Evolutionary conservation across 768 basidiomycete genomes (phyloP), one percentile per base, ranked within the genome.

Genomic region (Lactarius deliciosus): DNA sequence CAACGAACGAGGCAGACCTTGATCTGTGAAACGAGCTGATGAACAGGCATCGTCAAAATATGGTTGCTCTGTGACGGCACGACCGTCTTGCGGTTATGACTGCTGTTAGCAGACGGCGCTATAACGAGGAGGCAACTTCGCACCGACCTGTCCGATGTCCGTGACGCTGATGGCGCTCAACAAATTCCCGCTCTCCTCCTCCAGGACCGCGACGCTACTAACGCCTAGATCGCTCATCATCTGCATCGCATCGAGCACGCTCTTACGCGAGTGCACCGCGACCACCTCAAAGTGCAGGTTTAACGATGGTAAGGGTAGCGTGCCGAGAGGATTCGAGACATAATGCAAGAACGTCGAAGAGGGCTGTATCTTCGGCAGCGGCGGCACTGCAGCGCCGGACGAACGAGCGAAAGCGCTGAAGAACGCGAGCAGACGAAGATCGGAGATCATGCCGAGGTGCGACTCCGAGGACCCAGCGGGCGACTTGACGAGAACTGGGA

Each of bases 161-260:
- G 90, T 92, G 5, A 92, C 92, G 73, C 89, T 91, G 43, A 92
- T 86, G 2, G 90, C 89, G 66, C 91, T 90, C 63, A 90, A 75
- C 63, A 93, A 75, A 55, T 76, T 80, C 5, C 88, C 86, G 3
- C 75, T 80, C 36, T 85, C 86, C 57, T 88, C 86, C 56, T 91
- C 88, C 5, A 90, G 74, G 5, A 93, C 88, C 18, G 91, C 92
- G 55, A 92, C 81, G 71, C 89, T 92, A 73, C 91, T 92, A 30
- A 94, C 90, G 28, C 92, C 92, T 72, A 89, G 84, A 67, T 91
- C 90, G 71, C 90, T 91, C 91, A 94, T 92, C 34, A 90, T 79
- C 66, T 81, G 85, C 92, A 94, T 94, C 6, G 91, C 91, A 74
- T 91, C 88, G 59, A 92, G 78, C 30, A 92, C 87, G 22, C 82